These are phyloP conservation scores for Arabis alpina DNA, from an alignment of 345 rosid genomes.

Conservation along the genomic window DNA sequence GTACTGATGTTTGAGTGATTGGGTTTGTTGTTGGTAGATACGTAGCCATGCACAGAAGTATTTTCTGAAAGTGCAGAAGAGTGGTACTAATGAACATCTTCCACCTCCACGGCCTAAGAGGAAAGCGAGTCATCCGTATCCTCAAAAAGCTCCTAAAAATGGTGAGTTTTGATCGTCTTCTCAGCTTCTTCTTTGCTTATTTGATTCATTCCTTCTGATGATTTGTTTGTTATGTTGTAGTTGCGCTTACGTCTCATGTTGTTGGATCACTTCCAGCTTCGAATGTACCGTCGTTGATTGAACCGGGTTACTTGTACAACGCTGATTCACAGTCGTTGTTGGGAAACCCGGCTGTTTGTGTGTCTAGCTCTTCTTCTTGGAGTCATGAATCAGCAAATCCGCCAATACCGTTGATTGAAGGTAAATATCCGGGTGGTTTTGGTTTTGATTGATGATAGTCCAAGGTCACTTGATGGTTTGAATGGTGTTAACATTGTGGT, in stretches of 20 bases:
- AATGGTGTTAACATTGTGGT: constrained; percentile 7
- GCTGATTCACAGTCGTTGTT: constrained; percentile 55
- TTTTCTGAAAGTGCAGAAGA: constrained; percentile 90
- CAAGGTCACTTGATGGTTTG: constrained; percentile 38
- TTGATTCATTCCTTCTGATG: constrained; percentile 30
- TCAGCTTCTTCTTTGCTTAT: not conserved
- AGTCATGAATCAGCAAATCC: constrained; percentile 25
- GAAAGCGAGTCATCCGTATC: constrained; percentile 93
- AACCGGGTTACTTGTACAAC: constrained; percentile 48
- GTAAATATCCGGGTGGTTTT: constrained; percentile 34
- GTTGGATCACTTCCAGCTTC: constrained; percentile 54
- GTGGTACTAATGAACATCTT: constrained; percentile 78
- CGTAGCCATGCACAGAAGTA: constrained; percentile 97
- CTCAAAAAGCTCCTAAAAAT: constrained; percentile 82
- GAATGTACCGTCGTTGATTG: constrained; percentile 48
- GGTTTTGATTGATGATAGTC: not conserved
- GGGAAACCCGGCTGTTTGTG: constrained; percentile 48
- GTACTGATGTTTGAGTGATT: constrained; percentile 24
- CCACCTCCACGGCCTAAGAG: constrained; percentile 98
- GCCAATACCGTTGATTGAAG: constrained; percentile 45
- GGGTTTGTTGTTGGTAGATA: constrained; percentile 60
- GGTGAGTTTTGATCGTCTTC: constrained; percentile 43
- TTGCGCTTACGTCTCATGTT: constrained; percentile 53
- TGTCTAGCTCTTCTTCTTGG: constrained; percentile 53
- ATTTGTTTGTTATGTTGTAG: constrained; percentile 38